Base-by-base conservation (phyloP, 2,329 filamentous ascomycete genomes). In the Stagonosporopsis chrysanthemi region DNA sequence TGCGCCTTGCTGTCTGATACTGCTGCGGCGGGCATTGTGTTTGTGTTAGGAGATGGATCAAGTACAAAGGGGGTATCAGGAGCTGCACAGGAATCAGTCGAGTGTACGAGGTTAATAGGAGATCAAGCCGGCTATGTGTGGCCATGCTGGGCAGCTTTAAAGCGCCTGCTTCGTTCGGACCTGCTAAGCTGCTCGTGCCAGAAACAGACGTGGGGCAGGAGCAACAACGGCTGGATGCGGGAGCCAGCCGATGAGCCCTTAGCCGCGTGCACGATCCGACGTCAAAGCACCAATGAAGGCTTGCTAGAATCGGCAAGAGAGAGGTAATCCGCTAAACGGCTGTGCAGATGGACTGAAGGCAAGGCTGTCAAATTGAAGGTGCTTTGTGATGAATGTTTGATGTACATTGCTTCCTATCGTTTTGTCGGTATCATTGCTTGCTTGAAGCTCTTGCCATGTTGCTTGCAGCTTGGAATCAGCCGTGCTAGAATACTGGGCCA, bases 1-100 rank as follows among this genome's bases (percentile, higher is more conserved):
- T 73, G 70, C 24, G 54, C 24, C 24, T 52, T 52, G 39, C 48
- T 57, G 22, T 52, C 49, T 44, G 43, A 33, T 12, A 43, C 43
- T 44, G 48, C 54, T 31, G 54, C 43, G 45, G 39, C 24, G 14
- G 54, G 43, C 54, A 57, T 57, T 22, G 38, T 57, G 48, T 42
- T 9, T 17, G 36, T 6, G 36, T 6, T 29, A 14, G 11, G n/a
- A 26, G 14, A 44, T n/a, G 24, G 14, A 14, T 8, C 2, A 29
- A 22, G n/a, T 35, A n/a, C 24, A 15, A 23, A 28, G 23, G 8
- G 33, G 33, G 26, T 52, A 31, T 48, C 38, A 43, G 31, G 15
- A 41, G 54, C 48, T 57, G 48, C 43, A n/a, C 39, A 41, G 39
- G 24, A 24, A 31, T 57, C 19, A 49, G 31, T 49, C 28, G 22